These are phyloP conservation scores for Aegilops longissima DNA, from an alignment of 176 grass and related monocot genomes.

Conservation along the genomic window DNA sequence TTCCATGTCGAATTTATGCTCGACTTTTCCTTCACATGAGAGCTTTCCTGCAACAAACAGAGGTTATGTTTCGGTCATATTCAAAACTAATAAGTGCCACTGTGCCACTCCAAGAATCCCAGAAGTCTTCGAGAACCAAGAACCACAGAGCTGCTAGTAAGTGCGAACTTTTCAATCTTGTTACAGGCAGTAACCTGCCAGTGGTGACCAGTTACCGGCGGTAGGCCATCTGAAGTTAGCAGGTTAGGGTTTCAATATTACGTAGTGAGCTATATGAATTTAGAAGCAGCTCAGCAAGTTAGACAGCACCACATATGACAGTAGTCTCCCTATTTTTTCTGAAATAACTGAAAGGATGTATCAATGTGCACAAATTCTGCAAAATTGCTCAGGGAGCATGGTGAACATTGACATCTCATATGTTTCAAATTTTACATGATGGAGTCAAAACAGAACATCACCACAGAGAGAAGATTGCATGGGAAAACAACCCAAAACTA, in stretches of 20 bases:
- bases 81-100: background rate
- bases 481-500: background rate
- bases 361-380: background rate
- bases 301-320: background rate
- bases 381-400: background rate
- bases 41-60: slow-evolving; percentile 60
- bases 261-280: background rate
- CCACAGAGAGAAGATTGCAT: background rate
- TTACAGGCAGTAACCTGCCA: slow-evolving; percentile 5
- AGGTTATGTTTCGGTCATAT: background rate
- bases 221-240: background rate
- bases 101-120: background rate
- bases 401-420: background rate
- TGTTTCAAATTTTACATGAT: background rate
- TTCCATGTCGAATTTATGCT: slow-evolving; percentile 95
- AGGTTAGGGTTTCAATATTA: background rate
- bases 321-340: slow-evolving; percentile 5
- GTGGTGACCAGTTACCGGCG: slow-evolving; percentile 11
- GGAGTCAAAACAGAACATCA: background rate
- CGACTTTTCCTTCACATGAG: slow-evolving; percentile 79
- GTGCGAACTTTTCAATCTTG: background rate
- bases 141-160: slow-evolving; percentile 2
- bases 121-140: background rate
- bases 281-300: background rate
- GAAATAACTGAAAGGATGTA: background rate